Evolutionary conservation across 1,284 basidiomycete genomes (phyloP), one percentile per base, ranked within the genome.

Genomic region (Puccinia triticina): DNA sequence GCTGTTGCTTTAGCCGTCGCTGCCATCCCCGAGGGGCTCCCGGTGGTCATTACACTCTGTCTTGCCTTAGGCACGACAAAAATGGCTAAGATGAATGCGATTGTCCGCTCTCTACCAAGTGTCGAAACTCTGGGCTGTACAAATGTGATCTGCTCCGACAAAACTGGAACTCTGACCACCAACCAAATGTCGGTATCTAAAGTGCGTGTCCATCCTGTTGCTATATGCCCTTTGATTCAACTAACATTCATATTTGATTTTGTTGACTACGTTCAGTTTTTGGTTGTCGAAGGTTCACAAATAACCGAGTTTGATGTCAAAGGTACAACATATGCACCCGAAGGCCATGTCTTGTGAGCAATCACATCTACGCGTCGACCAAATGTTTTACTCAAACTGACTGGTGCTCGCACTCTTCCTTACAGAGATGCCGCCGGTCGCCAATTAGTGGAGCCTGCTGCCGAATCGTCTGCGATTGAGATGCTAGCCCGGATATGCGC

Each of bases 71-170:
- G 96, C 26, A 96, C 95, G 18, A 95, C 96, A 89, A 96, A 96
- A 87, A 98, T 98, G 96, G 95, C 96, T 0, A 93, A 96, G 89
- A 93, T 95, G 88, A 96, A 96, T 83, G 96, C 95, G 7, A 98
- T 98, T 85, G 96, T 98, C 71, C 89, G 95, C 85, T 95, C 96
- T 87, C 89, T 98, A 84, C 95, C 95, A n/a, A 94, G 93, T 84
- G 95, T 98, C 16, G 96, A 98, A 89, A 97, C 96, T 40, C 89
- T 98, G 1, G 95, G 96, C 1, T 95, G 94, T 89, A 96, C 94
- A 72, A 96, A 96, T 86, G 94, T 97, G 74, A 97, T 98, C 85
- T 98, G 95, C 87, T 96, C 94, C 10, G 95, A 98, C 89, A 98
- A 98, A 90, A 98, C 95, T 26, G 95, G 95, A 37, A 83, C 82